These are phyloP conservation scores for Asterella californica DNA, from an alignment of 225 moss, liverwort and hornwort genomes.

Conservation along the genomic window DNA sequence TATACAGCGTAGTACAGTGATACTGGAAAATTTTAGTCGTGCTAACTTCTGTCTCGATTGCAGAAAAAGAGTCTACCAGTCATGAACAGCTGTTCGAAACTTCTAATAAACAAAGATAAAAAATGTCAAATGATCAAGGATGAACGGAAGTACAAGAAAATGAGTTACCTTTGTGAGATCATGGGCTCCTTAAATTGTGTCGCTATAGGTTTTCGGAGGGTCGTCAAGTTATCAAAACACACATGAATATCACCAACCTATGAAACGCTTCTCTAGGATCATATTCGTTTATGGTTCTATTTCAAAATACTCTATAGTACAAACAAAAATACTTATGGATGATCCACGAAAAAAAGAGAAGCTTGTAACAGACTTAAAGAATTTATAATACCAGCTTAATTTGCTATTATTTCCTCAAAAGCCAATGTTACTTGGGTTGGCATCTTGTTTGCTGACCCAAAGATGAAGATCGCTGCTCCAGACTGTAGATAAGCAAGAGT, in stretches of 20 bases:
- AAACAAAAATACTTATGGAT: background rate
- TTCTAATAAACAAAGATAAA: background rate
- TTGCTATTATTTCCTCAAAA: constrained; percentile 63
- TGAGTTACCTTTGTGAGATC: background rate
- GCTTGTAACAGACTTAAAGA: constrained; percentile 1
- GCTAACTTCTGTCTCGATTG: background rate
- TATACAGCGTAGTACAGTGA: background rate
- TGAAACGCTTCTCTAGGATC: background rate
- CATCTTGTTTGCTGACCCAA: constrained; percentile 97
- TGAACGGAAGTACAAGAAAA: background rate
- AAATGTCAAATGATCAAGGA: background rate
- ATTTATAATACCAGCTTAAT: constrained; percentile 55
- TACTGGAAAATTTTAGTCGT: background rate
- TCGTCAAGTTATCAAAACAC: background rate
- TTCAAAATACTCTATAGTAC: constrained; percentile 10
- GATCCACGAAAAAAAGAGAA: constrained; percentile 7
- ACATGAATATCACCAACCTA: background rate
- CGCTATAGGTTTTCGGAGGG: background rate
- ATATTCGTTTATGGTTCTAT: background rate
- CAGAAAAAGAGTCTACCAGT: no score
- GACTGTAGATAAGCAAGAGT: no score
- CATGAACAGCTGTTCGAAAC: background rate
- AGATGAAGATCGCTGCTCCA: constrained; percentile 82
- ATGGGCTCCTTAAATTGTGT: background rate
- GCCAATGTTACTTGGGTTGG: constrained; percentile 85